A percentile compares a stretch with the other conserved stretches of the same genome.
Conservation (phyloP, 176 grass and related monocot genomes). For the Triticum monococcum region DNA sequence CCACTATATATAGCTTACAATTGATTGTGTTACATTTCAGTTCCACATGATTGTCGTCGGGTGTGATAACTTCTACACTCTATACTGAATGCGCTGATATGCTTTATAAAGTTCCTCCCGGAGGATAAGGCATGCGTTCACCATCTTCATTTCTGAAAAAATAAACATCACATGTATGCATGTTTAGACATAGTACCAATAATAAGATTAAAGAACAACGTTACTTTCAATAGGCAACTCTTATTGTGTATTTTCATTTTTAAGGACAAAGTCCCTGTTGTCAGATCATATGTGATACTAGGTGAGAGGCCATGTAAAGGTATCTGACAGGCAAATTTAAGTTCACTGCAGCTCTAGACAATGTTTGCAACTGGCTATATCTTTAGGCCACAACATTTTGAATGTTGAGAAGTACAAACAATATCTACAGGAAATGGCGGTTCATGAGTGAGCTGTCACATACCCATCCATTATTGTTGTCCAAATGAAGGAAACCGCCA, state of each 20-base stretch:
- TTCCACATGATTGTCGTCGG: neutral
- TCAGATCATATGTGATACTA: neutral
- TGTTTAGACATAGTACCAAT: neutral
- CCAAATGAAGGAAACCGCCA: slow-evolving; percentile 89
- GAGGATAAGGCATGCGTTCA: neutral
- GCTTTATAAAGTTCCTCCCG: neutral
- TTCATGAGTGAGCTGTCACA: slow-evolving; percentile 6
- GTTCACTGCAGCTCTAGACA: neutral
- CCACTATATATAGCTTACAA: neutral
- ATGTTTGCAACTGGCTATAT: neutral
- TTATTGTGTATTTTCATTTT: neutral
- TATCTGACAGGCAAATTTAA: neutral
- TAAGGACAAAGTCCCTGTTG: neutral
- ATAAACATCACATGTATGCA: neutral
- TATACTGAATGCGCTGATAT: neutral
- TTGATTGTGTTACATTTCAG: neutral
- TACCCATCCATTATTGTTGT: slow-evolving; percentile 60
- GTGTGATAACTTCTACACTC: neutral
- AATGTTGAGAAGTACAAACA: neutral
- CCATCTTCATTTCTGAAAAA: slow-evolving; percentile 41
- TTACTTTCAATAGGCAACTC: neutral
- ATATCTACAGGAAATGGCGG: neutral
- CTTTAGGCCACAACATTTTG: neutral
- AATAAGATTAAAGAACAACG: neutral
- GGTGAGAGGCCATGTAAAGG: neutral